These are phyloP conservation scores for Capronia americana DNA, from an alignment of 2,329 filamentous ascomycete genomes.

Conservation along the genomic window DNA sequence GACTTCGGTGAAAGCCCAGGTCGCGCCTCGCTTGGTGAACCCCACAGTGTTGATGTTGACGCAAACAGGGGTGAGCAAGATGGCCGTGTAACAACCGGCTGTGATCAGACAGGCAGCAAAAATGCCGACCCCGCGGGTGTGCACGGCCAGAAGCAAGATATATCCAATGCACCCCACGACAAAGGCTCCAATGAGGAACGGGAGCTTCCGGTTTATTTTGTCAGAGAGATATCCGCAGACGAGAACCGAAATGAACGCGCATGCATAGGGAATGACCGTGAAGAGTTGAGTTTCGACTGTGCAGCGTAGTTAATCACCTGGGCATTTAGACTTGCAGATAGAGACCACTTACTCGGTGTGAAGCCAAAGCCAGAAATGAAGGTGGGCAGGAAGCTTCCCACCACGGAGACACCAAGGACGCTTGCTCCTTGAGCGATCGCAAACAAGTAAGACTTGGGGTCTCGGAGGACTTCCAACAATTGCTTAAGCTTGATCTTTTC, in stretches of 20 bases:
- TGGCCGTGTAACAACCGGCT: not conserved
- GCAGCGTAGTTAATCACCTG: not conserved
- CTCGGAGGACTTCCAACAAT: not conserved
- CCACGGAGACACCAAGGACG: not conserved
- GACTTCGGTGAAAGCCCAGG: not conserved
- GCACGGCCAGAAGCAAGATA: not conserved
- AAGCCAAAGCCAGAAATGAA: not conserved
- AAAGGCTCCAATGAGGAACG: not conserved
- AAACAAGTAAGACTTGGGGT: not conserved
- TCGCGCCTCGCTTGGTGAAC: not conserved
- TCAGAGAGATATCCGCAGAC: not conserved
- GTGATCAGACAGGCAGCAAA: not conserved
- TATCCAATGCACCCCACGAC: not conserved
- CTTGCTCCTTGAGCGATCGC: not conserved
- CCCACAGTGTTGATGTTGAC: not conserved
- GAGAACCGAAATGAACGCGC: not conserved
- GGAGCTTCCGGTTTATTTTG: not conserved
- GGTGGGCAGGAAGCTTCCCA: not conserved
- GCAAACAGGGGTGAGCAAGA: not conserved
- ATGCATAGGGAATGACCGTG: slow-evolving; percentile 4
- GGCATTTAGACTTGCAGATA: not conserved
- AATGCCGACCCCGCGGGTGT: not conserved
- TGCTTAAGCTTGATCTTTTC: not conserved
- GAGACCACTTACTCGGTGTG: not conserved
- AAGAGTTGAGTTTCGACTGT: slow-evolving; percentile 1